phyloP scores from a whole-genome alignment of 169 alveolate genomes.

The Cryptosporidium baileyi region DNA sequence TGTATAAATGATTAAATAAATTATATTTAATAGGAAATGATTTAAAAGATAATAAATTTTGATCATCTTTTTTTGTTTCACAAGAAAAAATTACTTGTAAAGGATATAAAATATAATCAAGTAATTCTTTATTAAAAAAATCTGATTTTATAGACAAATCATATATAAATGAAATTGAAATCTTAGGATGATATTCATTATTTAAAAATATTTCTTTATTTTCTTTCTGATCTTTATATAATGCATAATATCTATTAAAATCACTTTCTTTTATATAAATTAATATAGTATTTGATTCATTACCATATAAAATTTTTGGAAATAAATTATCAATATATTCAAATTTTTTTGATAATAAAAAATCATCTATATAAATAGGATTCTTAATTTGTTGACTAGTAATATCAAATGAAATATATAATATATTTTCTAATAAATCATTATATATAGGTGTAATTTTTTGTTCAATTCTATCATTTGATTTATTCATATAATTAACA shows the following conservation, averaged over 20 bases:
- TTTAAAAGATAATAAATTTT: background rate
- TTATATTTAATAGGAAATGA: slow-evolving; percentile 34
- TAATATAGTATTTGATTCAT: slow-evolving; percentile 6
- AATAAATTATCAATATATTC: background rate
- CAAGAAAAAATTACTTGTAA: slow-evolving; percentile 8
- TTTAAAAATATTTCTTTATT: background rate
- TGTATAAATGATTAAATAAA: background rate
- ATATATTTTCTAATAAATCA: background rate
- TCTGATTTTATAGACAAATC: background rate
- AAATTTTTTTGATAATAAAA: background rate
- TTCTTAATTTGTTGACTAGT: background rate
- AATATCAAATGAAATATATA: slow-evolving; percentile 1
- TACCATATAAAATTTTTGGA: slow-evolving; percentile 1
- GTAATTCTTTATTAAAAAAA: background rate
- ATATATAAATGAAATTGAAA: background rate
- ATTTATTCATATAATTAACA: background rate
- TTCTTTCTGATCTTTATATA: background rate
- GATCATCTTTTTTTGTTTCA: too few species aligned
- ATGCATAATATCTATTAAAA: background rate
- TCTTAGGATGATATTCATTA: background rate
- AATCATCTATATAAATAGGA: slow-evolving; percentile 10
- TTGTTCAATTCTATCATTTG: background rate
- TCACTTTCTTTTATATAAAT: slow-evolving; percentile 7
- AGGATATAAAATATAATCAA: slow-evolving; percentile 4
- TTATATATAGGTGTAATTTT: background rate